A percentile compares a stretch with the other conserved stretches of the same genome.
These are phyloP conservation scores for Forsythia viridissima DNA, from an alignment of 257 asterid species.

Conservation along the genomic window DNA sequence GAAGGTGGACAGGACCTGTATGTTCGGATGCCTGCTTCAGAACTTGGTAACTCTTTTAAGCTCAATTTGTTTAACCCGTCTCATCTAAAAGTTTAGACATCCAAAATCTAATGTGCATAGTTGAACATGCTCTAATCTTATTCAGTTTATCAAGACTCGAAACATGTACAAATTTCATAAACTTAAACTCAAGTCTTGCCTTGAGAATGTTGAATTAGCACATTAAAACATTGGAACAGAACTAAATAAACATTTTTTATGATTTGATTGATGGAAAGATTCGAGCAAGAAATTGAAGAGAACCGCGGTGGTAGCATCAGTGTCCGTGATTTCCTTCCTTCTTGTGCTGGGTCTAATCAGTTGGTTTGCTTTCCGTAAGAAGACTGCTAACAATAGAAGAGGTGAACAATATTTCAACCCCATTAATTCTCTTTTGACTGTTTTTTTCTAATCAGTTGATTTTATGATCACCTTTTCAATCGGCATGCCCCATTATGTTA, in stretches of 20 bases:
- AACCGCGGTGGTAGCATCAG: slow-evolving; percentile 15
- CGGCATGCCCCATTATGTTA: too few species aligned
- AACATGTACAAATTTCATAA: too few species aligned
- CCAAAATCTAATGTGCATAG: neutral
- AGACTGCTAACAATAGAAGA: neutral
- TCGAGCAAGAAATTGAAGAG: slow-evolving; percentile 13
- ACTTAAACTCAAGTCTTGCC: too few species aligned
- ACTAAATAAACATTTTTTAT: too few species aligned
- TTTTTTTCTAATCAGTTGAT: too few species aligned
- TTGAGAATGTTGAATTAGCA: too few species aligned
- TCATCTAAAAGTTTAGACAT: neutral
- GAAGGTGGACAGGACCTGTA: slow-evolving; percentile 43
- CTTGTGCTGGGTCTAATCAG: slow-evolving; percentile 3
- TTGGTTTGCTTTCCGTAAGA: slow-evolving; percentile 17
- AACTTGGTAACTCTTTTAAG: slow-evolving; percentile 33
- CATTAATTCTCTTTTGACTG: neutral
- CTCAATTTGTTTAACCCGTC: neutral
- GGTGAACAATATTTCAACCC: neutral
- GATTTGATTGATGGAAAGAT: neutral
- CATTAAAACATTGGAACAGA: too few species aligned
- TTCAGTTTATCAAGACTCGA: neutral
- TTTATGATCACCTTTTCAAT: neutral
- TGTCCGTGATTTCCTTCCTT: slow-evolving; percentile 8
- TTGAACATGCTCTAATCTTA: neutral
- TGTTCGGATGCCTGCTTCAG: slow-evolving; percentile 37